phyloP scores from a whole-genome alignment of 345 rosid genomes.

The Eucalyptus marginata region DNA sequence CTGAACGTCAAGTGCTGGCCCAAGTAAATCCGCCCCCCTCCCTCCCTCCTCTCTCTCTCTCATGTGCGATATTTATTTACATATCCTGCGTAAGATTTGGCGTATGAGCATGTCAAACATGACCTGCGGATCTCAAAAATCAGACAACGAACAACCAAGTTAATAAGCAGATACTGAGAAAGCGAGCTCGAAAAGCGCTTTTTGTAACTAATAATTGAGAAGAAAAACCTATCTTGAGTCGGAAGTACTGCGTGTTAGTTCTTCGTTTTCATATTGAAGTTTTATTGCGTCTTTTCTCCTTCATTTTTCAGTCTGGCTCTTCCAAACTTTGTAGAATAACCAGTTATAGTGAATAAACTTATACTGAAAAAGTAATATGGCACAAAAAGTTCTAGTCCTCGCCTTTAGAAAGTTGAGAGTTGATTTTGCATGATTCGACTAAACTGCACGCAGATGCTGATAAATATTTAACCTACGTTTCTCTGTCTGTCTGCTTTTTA shows the following conservation, averaged over 20 bases:
- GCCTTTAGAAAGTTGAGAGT: background rate
- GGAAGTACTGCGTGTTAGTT: background rate
- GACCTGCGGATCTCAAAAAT: background rate
- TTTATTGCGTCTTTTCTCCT: background rate
- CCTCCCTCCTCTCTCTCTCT: background rate
- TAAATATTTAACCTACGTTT: background rate
- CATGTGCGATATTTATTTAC: background rate
- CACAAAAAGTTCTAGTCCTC: background rate
- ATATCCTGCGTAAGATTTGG: background rate
- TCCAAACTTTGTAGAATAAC: background rate
- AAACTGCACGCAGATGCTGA: background rate
- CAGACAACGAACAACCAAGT: background rate
- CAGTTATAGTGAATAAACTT: background rate
- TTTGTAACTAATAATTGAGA: background rate
- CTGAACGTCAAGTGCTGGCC: conserved; percentile 91
- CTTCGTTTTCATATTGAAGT: background rate
- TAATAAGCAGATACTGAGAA: background rate
- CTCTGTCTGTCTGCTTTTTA: background rate
- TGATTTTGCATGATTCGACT: background rate
- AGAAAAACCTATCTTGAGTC: background rate
- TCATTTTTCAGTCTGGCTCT: background rate
- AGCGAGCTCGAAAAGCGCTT: background rate
- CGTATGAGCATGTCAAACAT: background rate
- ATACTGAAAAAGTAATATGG: background rate
- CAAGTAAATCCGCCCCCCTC: conserved; percentile 33